phyloP scores from a whole-genome alignment of 345 rosid genomes.

The Erodium maritimum region DNA sequence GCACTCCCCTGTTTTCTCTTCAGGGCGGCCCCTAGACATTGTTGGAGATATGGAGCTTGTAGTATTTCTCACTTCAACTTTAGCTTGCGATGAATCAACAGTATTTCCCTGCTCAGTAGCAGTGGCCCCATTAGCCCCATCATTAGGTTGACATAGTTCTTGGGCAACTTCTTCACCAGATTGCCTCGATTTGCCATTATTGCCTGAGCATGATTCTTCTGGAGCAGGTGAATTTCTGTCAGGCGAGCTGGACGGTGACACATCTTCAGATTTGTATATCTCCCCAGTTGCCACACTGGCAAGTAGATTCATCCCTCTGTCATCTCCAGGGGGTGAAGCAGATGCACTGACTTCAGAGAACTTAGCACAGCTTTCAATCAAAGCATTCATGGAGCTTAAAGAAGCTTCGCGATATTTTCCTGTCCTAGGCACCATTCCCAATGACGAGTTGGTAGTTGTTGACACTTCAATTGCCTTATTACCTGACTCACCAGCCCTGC shows the following conservation, averaged over 20 bases:
- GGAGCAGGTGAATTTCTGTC: conserved; percentile 18
- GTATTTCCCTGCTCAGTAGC: conserved; percentile 24
- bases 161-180: conserved; percentile 17
- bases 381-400: conserved; percentile 64
- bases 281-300: conserved; percentile 95
- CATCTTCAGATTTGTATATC: conserved; percentile 47
- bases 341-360: conserved; percentile 44
- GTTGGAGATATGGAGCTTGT: neutral
- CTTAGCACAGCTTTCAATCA: conserved; percentile 82
- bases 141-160: conserved; percentile 17
- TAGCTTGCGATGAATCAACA: conserved; percentile 11
- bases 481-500: conserved; percentile 27
- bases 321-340: conserved; percentile 44
- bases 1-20: conserved; percentile 12
- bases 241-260: conserved; percentile 45
- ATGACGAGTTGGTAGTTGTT: conserved; percentile 27
- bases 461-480: conserved; percentile 29
- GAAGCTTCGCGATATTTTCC: conserved; percentile 48
- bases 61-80: conserved; percentile 17
- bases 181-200: conserved; percentile 23
- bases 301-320: conserved; percentile 88
- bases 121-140: conserved; percentile 9
- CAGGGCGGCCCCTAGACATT: conserved; percentile 14
- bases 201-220: conserved; percentile 25
- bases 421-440: conserved; percentile 34